Base-by-base conservation (phyloP, 495 filamentous ascomycete genomes). In the Xylaria bambusicola region DNA sequence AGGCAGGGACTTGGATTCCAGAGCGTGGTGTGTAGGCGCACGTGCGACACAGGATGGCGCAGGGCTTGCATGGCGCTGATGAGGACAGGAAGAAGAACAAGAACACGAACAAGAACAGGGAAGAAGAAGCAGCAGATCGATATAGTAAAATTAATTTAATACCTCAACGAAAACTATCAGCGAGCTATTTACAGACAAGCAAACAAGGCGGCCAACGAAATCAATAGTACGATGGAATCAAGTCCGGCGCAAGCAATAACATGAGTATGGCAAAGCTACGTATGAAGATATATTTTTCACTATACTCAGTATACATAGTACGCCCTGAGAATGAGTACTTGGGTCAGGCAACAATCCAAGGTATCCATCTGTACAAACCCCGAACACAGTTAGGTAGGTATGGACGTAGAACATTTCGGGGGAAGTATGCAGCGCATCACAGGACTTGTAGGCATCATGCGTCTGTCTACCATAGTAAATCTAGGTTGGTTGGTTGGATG, bases 1-100 rank as follows among this genome's bases (percentile, higher is more conserved):
- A 54, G 52, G 38, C 52, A 54, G 52, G 50, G 52, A 31, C 52
- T n/a, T 54, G 52, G 38, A 44, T 42, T 44, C 21, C 38, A 54
- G 36, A 54, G 50, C 52, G 38, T 38, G 36, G 36, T 38, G 5
- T 7, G 3, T 38, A 15, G 36, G 15, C 36, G 38, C 18, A 54
- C 38, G 52, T 29, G 38, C 18, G 52, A 44, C 52, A 44, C 46
- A 51, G 35, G 13, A 44, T 54, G 52, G 38, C 38, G 50, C 24
- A 54, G 31, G 36, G 50, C 50, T 18, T 44, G 35, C 50, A 53
- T 53, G 35, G 50, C 35, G 50, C 15, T 41, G 35, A 26, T 41
- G 50, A 53, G 35, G 35, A 17, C 33, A 17, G 50, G 2, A 23
- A 36, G 21, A 27, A 53, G 15, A 24, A 38, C 6, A 38, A 7